Conservation (phyloP, 1,139 yeast genomes). For the Lodderomyces theae region DNA sequence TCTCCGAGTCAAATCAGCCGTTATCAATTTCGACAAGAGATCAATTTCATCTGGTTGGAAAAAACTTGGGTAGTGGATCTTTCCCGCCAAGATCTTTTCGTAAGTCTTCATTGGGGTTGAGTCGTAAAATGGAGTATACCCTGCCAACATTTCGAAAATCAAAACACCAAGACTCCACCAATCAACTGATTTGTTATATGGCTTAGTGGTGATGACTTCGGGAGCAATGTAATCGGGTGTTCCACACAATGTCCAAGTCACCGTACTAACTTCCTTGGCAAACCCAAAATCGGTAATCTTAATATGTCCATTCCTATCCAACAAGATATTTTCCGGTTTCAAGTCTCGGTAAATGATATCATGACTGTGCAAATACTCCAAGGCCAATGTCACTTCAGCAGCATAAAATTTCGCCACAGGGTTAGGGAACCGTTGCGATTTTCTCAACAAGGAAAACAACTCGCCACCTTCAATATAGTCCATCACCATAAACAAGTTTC, state of each 20-base stretch:
- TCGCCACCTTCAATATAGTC: slow-evolving; percentile 67
- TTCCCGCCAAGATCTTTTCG: slow-evolving; percentile 55
- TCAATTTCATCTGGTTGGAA: slow-evolving; percentile 53
- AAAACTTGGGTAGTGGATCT: slow-evolving; percentile 49
- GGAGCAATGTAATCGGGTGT: slow-evolving; percentile 67
- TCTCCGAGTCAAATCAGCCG: slow-evolving; percentile 54
- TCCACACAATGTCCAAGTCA: slow-evolving; percentile 62
- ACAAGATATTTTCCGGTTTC: slow-evolving; percentile 58
- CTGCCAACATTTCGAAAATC: slow-evolving; percentile 61
- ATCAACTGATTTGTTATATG: slow-evolving; percentile 60
- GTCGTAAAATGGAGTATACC: slow-evolving; percentile 61
- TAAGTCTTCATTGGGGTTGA: slow-evolving; percentile 62
- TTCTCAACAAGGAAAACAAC: slow-evolving; percentile 52
- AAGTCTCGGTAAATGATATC: slow-evolving; percentile 60
- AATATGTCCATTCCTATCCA: slow-evolving; percentile 59
- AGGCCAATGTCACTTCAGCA: slow-evolving; percentile 57
- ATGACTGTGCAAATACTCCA: slow-evolving; percentile 56
- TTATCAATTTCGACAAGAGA: slow-evolving; percentile 48
- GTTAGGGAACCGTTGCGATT: slow-evolving; percentile 59
- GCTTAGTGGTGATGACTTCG: slow-evolving; percentile 60
- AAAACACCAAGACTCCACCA: slow-evolving; percentile 66
- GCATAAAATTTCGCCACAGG: slow-evolving; percentile 65
- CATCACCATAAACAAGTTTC: slow-evolving; percentile 59
- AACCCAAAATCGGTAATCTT: slow-evolving; percentile 62
- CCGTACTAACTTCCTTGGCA: slow-evolving; percentile 59